Evolutionary conservation across 192 early-diverging fungal genomes (phyloP), one percentile per base, ranked within the genome.

Genomic region (Gryganskiella cystojenkinii): DNA sequence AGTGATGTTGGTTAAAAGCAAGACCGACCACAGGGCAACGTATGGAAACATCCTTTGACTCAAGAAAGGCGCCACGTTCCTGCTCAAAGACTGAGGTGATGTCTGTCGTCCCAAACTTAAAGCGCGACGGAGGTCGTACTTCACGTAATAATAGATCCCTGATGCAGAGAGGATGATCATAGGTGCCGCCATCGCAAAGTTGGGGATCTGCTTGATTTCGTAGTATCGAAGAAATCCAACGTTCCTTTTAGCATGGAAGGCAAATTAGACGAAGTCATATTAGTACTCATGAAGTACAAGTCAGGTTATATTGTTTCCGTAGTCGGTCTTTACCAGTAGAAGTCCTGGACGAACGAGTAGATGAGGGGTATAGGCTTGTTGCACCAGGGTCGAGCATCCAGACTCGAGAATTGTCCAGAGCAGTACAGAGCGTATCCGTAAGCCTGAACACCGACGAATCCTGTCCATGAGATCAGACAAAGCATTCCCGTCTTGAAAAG

Each of bases 141-240:
- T 51, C 10, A 70, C 64, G 68, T 92, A 96, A 5, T 64, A 62
- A 31, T 49, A 68, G 34, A 98, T 80, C 0, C 91, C 93, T 33
- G 67, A 70, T 0, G 83, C 43, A n/a, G 91, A 90, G 8, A 95
- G 80, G 1, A 64, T 44, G 34, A 92, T 83, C 83, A 95, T 93
- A 6, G 96, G 96, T 20, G 85, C 71, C 0, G 95, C 95, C 25
- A 98, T 82, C 15, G 93, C 65, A 84, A 98, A 98, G 81, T 96
- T 96, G 7, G 95, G 95, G n/a, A 95, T 83, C 73, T 98, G 93
- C 56, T 91, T 85, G 11, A 88, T 33, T 28, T 92, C 86, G 63
- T 90, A 98, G 81, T 98, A 98, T 1, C 81, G 65, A 25, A 98
- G 67, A 70, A 98, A 94, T 4, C 96, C 96, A 61, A 87, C 84